Conservation (phyloP, 1,139 yeast species). For the Magnusiomyces suaveolens region DNA sequence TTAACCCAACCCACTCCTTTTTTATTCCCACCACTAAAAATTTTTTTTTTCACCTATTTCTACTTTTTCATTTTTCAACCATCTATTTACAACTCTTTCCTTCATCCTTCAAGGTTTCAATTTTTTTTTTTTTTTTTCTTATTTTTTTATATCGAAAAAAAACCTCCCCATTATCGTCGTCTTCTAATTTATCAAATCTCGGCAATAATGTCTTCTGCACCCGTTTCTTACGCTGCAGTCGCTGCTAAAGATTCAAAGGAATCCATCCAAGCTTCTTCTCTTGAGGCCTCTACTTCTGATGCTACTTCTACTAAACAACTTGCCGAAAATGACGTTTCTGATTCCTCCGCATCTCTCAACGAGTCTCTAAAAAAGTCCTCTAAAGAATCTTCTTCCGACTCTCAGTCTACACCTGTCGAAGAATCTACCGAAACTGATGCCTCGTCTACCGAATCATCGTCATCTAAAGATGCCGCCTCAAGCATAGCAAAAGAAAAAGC, state of each 20-base stretch:
- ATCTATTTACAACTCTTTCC: too few relatives aligned
- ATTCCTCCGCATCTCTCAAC: conserved; percentile 29
- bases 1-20: not conserved
- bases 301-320: conserved; percentile 17
- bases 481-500: conserved; percentile 15
- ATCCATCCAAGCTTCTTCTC: not conserved
- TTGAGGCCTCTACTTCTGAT: conserved; percentile 9
- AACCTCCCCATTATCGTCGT: not conserved
- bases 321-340: conserved; percentile 3
- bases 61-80: not conserved
- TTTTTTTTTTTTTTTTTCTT: too few relatives aligned
- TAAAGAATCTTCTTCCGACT: conserved; percentile 11
- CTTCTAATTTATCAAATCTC: not conserved
- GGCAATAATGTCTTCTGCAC: conserved; percentile 18
- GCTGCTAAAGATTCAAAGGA: conserved; percentile 18
- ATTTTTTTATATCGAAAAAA: too few relatives aligned
- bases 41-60: conserved; percentile 2
- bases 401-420: conserved; percentile 12
- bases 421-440: conserved; percentile 25
- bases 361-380: conserved; percentile 15
- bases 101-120: not conserved
- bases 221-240: conserved; percentile 28
- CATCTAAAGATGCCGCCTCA: conserved; percentile 13
- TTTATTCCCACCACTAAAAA: not conserved
- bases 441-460: conserved; percentile 14